Base-by-base conservation (phyloP, 148 eudicot species). In the Arctostaphylos glauca region DNA sequence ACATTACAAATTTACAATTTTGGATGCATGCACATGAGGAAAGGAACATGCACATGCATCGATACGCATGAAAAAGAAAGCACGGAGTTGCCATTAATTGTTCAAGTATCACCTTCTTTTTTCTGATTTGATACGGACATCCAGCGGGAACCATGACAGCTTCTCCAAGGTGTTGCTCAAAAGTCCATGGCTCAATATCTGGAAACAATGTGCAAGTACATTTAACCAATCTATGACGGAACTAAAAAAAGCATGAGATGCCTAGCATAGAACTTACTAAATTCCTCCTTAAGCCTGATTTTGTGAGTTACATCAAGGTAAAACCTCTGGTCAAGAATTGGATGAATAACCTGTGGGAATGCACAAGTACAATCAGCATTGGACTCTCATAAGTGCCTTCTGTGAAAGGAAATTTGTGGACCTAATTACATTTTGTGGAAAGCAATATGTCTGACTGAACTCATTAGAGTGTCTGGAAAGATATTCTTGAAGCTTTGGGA, bases 121-220 rank as follows among this genome's bases (percentile, higher is more conserved):
- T 90, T 84, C 83, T 92, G 41, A 91, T 85, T 88, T 97, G 99
- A 87, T 92, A 94, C 10, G 95, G 97, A 86, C 98, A 94, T 85
- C 99, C 99, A 55, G 98, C 98, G 54, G 99, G 99, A 82, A 97
- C 83, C 68, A 94, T 86, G 86, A 97, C 92, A n/a, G 99, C 98
- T 91, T 97, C 99, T 84, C 98, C 98, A 72, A 90, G 82, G 77
- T 86, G 84, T 84, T 94, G 99, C 84, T 85, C 90, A 84, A 97
- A 94, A 14, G 96, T 91, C 98, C 98, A 97, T 0, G 99, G 98
- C 86, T 94, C 95, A 86, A 97, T 85, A 84, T 86, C 99, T 97
- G 87, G 79, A 79, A 80, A 66, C 46, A 21, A 31, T 58, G 49
- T 58, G 49, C 15, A 54, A 19, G n/a, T 73, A 19, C 23, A 9